These are phyloP conservation scores for Calendula officinalis DNA, from an alignment of 129 eudicot genomes.

Conservation along the genomic window DNA sequence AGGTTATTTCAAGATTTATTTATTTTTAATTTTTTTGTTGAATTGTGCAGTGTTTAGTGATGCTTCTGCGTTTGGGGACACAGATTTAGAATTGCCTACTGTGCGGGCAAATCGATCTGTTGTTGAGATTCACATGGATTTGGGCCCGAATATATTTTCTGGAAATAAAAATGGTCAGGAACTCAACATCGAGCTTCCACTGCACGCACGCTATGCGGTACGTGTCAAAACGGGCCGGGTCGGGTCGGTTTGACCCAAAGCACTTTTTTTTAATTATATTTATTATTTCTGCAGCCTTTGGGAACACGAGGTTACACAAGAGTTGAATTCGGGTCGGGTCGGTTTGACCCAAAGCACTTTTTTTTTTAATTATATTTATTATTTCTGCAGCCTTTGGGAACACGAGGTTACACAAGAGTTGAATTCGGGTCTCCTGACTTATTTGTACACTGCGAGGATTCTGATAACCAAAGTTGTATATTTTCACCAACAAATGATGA, in stretches of 20 bases:
- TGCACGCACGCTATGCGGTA: constrained; percentile 87
- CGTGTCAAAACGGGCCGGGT: constrained; percentile 1
- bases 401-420: constrained; percentile 48
- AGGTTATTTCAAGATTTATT: constrained; percentile 4
- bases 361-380: not conserved
- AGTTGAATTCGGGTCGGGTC: constrained; percentile 57
- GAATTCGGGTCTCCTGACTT: constrained; percentile 65
- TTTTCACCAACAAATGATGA: constrained; percentile 23
- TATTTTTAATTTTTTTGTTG: not conserved
- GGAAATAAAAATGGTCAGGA: constrained; percentile 40
- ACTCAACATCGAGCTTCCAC: constrained; percentile 53
- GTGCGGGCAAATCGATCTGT: constrained; percentile 62
- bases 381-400: constrained; percentile 66
- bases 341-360: no score
- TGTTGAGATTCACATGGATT: constrained; percentile 72
- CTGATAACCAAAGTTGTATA: constrained; percentile 34
- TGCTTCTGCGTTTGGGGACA: constrained; percentile 84
- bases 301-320: constrained; percentile 55
- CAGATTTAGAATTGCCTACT: constrained; percentile 80
- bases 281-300: constrained; percentile 52
- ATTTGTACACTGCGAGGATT: constrained; percentile 46
- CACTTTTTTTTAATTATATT: not conserved
- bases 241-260: not conserved
- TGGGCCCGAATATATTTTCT: constrained; percentile 25
- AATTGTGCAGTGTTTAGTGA: constrained; percentile 56